phyloP scores from a whole-genome alignment of 257 asterid species.

The Solanum pinnatisectum region DNA sequence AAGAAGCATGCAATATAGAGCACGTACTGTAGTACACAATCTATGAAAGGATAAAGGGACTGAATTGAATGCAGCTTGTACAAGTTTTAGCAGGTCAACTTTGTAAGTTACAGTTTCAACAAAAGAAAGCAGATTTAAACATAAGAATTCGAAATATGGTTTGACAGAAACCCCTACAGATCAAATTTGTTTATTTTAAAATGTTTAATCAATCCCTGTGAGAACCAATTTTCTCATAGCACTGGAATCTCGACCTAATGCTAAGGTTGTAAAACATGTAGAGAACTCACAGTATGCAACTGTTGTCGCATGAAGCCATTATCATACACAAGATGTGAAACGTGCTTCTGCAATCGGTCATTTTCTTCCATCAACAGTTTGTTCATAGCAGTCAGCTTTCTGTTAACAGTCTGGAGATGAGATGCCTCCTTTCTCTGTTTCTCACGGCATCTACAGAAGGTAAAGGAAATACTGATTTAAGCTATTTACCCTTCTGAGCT shows the following conservation, averaged over 20 bases:
- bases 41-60: neutral
- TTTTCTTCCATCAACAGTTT: constrained; percentile 94
- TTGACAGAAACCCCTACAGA: neutral
- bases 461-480: neutral
- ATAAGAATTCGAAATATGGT: neutral
- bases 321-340: constrained; percentile 78
- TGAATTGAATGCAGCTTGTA: neutral
- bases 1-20: neutral
- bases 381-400: constrained; percentile 87
- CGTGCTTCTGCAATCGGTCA: constrained; percentile 90
- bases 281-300: constrained; percentile 53
- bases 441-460: constrained; percentile 67
- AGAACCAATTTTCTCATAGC: neutral
- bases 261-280: neutral
- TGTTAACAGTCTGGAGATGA: constrained; percentile 69
- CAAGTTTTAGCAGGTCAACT: neutral
- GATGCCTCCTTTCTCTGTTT: constrained; percentile 89
- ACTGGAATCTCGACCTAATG: neutral
- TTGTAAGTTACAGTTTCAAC: neutral
- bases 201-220: neutral
- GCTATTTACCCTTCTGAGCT: neutral
- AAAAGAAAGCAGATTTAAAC: neutral
- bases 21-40: neutral
- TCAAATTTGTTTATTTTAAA: neutral
- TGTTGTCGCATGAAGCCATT: constrained; percentile 80